phyloP scores from a whole-genome alignment of 306 rosid species.

The Corylus avellana region DNA sequence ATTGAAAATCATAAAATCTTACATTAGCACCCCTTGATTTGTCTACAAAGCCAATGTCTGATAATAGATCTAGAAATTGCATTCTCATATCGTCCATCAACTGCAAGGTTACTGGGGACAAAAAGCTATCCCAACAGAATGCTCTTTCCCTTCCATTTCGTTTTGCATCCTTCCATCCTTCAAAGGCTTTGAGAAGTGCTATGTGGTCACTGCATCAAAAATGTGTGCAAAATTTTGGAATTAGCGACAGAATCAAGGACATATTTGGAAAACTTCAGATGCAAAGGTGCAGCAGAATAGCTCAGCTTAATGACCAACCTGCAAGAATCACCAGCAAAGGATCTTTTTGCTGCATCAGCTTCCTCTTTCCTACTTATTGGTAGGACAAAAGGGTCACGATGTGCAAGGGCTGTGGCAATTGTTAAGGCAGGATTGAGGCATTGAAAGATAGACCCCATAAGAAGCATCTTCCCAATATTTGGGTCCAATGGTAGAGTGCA shows the following conservation, averaged over 20 bases:
- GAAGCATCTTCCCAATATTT: constrained; percentile 97
- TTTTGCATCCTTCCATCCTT: no score
- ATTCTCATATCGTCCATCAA: no score
- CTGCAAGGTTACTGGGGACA: no score
- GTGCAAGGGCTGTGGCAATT: constrained; percentile 93
- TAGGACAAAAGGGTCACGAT: constrained; percentile 91
- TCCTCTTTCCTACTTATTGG: constrained; percentile 88
- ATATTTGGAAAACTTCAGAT: constrained; percentile 15
- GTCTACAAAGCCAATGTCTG: no score
- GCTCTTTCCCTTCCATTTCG: no score
- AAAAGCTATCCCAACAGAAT: no score
- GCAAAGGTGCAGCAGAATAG: constrained; percentile 5
- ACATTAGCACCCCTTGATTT: no score
- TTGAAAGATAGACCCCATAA: constrained; percentile 96
- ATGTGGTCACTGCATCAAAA: constrained; percentile 39
- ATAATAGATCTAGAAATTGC: no score
- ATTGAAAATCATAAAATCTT: no score
- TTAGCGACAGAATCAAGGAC: constrained; percentile 16
- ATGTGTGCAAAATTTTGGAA: constrained; percentile 21
- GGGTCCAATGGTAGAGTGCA: constrained; percentile 86
- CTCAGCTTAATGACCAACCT: constrained; percentile 50
- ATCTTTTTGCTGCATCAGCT: constrained; percentile 83
- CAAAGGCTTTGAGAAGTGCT: no score
- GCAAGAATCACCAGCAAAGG: constrained; percentile 91
- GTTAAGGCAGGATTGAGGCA: constrained; percentile 93